Evolutionary conservation across 768 basidiomycete species (phyloP).

Genomic region (Rhodotorula kratochvilovae): DNA sequence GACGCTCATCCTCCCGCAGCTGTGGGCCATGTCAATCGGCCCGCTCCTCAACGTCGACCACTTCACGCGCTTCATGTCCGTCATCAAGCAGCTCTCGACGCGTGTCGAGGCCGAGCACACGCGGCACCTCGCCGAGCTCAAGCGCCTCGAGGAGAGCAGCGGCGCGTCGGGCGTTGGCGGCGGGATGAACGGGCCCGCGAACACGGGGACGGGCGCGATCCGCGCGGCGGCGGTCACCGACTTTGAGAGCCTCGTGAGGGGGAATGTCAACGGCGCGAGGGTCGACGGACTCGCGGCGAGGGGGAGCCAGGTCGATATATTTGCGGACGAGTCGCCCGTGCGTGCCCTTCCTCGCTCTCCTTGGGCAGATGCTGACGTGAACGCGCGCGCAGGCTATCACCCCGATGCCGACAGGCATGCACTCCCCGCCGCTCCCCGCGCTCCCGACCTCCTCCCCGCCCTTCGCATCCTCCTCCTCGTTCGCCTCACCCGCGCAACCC

Average conservation of each 20-base stretch:
- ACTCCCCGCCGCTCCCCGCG: constrained; percentile 11
- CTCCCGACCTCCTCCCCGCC: constrained; percentile 4
- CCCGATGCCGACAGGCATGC: constrained; percentile 10
- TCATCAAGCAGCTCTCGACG: constrained; percentile 56
- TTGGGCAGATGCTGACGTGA: background rate
- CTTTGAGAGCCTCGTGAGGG: constrained; percentile 74
- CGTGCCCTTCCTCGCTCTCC: background rate
- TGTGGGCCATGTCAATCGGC: constrained; percentile 95
- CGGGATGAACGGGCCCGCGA: background rate
- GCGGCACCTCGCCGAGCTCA: constrained; percentile 86
- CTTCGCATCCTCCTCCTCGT: constrained; percentile 3
- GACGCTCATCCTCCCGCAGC: constrained; percentile 76
- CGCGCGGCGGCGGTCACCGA: constrained; percentile 56
- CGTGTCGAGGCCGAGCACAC: constrained; percentile 90
- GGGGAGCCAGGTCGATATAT: constrained; percentile 30
- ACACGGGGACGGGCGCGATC: constrained; percentile 49
- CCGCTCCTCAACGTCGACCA: constrained; percentile 56
- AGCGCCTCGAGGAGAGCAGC: constrained; percentile 68
- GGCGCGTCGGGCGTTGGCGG: background rate
- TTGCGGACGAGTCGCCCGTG: constrained; percentile 27
- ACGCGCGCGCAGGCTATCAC: constrained; percentile 6
- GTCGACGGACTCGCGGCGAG: constrained; percentile 18
- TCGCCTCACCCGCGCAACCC: background rate
- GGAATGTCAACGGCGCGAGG: constrained; percentile 39
- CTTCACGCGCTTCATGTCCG: constrained; percentile 78